Base-by-base conservation (phyloP, 1,139 yeast genomes). In the Blastobotrys proliferans region DNA sequence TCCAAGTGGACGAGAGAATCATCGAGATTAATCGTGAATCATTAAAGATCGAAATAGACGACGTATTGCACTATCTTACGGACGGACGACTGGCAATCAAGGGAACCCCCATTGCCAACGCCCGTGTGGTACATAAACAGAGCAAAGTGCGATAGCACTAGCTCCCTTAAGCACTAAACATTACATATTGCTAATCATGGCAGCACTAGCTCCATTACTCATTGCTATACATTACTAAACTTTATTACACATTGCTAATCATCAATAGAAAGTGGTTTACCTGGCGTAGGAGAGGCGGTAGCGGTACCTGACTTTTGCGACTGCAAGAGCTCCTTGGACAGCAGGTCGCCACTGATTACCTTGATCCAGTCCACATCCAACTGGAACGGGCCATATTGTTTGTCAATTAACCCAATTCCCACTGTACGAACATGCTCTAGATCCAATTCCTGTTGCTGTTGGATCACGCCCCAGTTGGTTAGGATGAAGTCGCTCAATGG, bases 391-490 rank as follows among this genome's bases (percentile, higher is more conserved):
- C 95, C 95, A 53, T 79, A 82, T 58, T 80, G 83, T 48, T 82
- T 77, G 61, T 86, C 95, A 47, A 84, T 73, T 41, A 86, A 74
- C 9, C 95, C 94, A 41, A 86, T 67, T 2, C 95, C 95, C 17
- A 86, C 68, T 3, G 94, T 81, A 54, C 81, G 79, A 43, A 86
- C 76, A 52, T 77, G 77, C 25, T 76, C 70, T 54, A 76, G 76
- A 58, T 84, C 83, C 59, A 86, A 63, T 18, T 80, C 80, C 45
- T 72, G 69, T 55, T 76, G 79, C 50, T 81, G 84, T 66, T 83
- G 92, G 45, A 86, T 80, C 24, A 76, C 77, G 8, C 95, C 95
- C 75, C 86, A 80, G 58, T 83, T 84, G 25, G 95, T 86, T 66
- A 85, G 71, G 45, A 85, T 90, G 63, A 86, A 84, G 57, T 83